These are phyloP conservation scores for Blastobotrys terrestris DNA, from an alignment of 805 yeast species.

Conservation along the genomic window DNA sequence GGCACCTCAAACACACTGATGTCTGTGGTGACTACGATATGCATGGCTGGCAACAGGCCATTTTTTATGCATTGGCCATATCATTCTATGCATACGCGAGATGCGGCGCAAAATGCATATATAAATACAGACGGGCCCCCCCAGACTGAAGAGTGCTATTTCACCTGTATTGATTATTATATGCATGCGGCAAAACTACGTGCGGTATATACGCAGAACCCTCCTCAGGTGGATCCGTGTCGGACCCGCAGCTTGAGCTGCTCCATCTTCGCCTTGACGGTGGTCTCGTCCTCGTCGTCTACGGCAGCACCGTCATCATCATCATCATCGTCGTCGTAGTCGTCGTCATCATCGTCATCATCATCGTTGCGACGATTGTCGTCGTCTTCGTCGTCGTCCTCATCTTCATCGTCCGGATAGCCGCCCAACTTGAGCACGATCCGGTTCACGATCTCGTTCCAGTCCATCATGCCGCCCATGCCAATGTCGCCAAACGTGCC, in stretches of 20 bases:
- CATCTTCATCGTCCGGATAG: conserved; percentile 51
- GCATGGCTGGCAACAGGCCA: too few relatives aligned
- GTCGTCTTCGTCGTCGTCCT: conserved; percentile 38
- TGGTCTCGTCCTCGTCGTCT: not conserved
- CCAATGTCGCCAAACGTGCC: conserved; percentile 95
- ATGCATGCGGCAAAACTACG: not conserved
- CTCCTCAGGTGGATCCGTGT: not conserved
- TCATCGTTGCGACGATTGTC: conserved; percentile 23
- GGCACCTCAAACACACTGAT: too few relatives aligned
- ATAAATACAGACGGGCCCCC: too few relatives aligned
- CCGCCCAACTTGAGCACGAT: conserved; percentile 66
- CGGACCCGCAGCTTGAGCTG: not conserved
- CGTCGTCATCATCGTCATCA: conserved; percentile 39
- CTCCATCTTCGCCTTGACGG: not conserved
- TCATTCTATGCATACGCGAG: too few relatives aligned
- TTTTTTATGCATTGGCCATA: too few relatives aligned
- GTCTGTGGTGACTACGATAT: too few relatives aligned
- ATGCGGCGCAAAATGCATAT: too few relatives aligned
- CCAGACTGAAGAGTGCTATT: not conserved
- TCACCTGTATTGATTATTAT: not conserved
- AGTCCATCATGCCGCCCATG: conserved; percentile 99
- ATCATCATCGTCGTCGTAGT: conserved; percentile 45
- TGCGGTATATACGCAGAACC: not conserved
- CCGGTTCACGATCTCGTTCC: conserved; percentile 87
- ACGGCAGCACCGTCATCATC: conserved; percentile 23